Percentiles rank a stretch among this genome's conserved stretches.
Evolutionary conservation across 768 basidiomycete genomes (phyloP).

Genomic region (Leccinellum luteum): DNA sequence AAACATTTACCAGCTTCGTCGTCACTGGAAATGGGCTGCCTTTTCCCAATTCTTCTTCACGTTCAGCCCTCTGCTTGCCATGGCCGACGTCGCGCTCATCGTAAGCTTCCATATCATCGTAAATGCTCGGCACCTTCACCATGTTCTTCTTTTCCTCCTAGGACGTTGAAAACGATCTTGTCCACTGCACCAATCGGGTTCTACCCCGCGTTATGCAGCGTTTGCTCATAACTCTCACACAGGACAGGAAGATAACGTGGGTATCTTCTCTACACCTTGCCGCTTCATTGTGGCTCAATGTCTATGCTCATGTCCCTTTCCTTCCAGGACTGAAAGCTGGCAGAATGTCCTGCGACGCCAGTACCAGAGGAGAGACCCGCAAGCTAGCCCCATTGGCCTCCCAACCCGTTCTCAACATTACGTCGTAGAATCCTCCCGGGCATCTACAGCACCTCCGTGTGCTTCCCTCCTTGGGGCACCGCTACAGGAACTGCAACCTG

Average conservation of each 20-base stretch:
- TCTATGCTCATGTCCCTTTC: constrained; percentile 15
- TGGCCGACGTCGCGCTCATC: constrained; percentile 65
- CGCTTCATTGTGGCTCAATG: constrained; percentile 15
- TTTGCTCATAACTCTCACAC: constrained; percentile 69
- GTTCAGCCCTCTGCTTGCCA: constrained; percentile 69
- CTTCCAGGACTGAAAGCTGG: constrained; percentile 69
- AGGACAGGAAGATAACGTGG: constrained; percentile 78
- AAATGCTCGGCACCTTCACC: background rate
- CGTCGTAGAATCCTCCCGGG: constrained; percentile 28
- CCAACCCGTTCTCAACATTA: constrained; percentile 22
- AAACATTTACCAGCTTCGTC: constrained; percentile 58
- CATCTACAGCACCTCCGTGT: constrained; percentile 24
- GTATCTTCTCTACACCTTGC: constrained; percentile 31
- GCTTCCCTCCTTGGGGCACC: constrained; percentile 6
- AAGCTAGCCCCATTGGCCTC: constrained; percentile 70
- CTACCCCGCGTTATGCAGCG: constrained; percentile 74
- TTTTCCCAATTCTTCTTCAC: constrained; percentile 89
- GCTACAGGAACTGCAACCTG: constrained; percentile 4
- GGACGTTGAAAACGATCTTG: constrained; percentile 80
- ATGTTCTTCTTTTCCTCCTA: constrained; percentile 29
- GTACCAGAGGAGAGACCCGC: constrained; percentile 69
- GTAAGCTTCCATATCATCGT: constrained; percentile 39
- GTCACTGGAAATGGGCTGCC: constrained; percentile 90
- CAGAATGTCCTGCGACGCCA: constrained; percentile 75
- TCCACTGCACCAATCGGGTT: constrained; percentile 53